Evolutionary conservation across 2,329 filamentous ascomycete species (phyloP), one percentile per base, ranked within the genome.

Genomic region (Aspergillus bombycis): DNA sequence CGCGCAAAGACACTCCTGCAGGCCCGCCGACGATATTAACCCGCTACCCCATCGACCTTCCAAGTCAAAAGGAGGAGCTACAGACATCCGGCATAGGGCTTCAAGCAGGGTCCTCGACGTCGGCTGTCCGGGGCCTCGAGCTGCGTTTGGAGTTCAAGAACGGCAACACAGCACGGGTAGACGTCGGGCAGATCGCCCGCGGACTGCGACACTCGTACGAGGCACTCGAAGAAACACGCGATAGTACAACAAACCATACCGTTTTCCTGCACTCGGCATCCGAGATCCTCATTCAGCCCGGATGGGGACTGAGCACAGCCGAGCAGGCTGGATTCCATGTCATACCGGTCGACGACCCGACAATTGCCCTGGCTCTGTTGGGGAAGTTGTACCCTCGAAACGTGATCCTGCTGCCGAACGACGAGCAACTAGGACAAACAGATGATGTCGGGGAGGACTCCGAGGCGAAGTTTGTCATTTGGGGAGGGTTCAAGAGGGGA

Each of bases 381-480:
- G 71, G 70, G 11, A 70, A 62, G 57, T 16, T 73, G 11, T 73
- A 72, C 54, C 71, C 70, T 3, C 68, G 64, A 34, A 73, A 73
- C 45, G 65, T 71, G 1, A 58, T 72, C 1, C 26, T 68, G 8
- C 53, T 71, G 7, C 62, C 64, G 30, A 7, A 19, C 12, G 30
- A 55, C 12, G 62, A 66, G n/a, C 45, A 21, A 0, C 19, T 69
- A 8, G 53, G 41, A n/a, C 50, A 61, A 6, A 48, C 66, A 0
- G 57, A 61, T 11, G 63, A 58, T 8, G 63, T 64, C 1, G 70
- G 71, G 1, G 72, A 73, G 58, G 63, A 61, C 0, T 64, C 67
- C 9, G 65, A 63, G 36, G 62, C 68, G 4, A 71, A 68, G 34
- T 71, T 71, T 60, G 58, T 71, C 1, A 54, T 71, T 36, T 70